Evolutionary conservation across 129 eudicot genomes (phyloP).

Genomic region (Gnaphalium uliginosum): DNA sequence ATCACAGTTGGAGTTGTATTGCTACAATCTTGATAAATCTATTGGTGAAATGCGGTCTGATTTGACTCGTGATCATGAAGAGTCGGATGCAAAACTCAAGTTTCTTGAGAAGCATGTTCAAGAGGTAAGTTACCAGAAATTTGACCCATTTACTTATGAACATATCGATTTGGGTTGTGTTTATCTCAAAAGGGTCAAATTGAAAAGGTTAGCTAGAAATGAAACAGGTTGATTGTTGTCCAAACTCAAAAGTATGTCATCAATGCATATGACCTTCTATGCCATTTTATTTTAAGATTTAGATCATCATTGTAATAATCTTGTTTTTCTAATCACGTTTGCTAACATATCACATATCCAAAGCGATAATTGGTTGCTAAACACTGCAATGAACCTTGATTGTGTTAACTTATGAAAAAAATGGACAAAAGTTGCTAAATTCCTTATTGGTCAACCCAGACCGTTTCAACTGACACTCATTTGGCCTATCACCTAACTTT

Average conservation of each 20-base stretch:
- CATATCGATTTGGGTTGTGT: background rate
- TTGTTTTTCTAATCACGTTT: background rate
- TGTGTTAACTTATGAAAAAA: too few relatives aligned
- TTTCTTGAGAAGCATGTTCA: slow-evolving; percentile 85
- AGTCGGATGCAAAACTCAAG: slow-evolving; percentile 72
- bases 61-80: slow-evolving; percentile 71
- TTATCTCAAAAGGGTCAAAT: background rate
- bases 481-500: background rate
- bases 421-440: background rate
- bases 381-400: background rate
- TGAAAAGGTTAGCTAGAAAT: background rate
- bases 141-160: background rate
- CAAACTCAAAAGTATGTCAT: too few relatives aligned
- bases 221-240: too few relatives aligned
- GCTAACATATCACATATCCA: background rate
- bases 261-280: background rate
- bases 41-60: slow-evolving; percentile 94
- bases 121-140: slow-evolving; percentile 51
- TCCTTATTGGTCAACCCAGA: background rate
- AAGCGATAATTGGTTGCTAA: background rate
- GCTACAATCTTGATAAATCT: slow-evolving; percentile 91
- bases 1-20: slow-evolving; percentile 84
- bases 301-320: background rate
- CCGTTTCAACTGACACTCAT: background rate
- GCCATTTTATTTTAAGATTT: background rate